phyloP scores from a whole-genome alignment of 2,329 filamentous ascomycete species.

The Alternaria metachromatica region DNA sequence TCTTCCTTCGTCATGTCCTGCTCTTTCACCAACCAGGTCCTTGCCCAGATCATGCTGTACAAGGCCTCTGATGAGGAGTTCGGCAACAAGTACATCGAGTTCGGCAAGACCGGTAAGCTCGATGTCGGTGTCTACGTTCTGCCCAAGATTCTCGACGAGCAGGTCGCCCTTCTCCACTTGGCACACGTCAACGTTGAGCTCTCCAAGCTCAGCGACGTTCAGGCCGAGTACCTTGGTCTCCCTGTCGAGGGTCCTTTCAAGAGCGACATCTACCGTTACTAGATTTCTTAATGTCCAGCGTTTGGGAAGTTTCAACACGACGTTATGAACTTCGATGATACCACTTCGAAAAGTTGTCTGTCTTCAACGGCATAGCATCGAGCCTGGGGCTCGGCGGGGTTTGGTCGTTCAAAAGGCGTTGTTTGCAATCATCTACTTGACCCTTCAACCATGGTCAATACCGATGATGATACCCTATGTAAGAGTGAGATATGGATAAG shows the following conservation, averaged over 20 bases:
- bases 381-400: slow-evolving; percentile 38
- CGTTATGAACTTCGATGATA: slow-evolving; percentile 66
- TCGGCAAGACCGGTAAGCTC: slow-evolving; percentile 90
- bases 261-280: slow-evolving; percentile 77
- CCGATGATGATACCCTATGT: slow-evolving; percentile 40
- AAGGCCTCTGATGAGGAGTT: slow-evolving; percentile 89
- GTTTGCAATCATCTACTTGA: slow-evolving; percentile 46
- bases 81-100: slow-evolving; percentile 94
- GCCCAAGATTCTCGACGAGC: slow-evolving; percentile 98
- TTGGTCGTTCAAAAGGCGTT: slow-evolving; percentile 47
- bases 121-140: slow-evolving; percentile 92
- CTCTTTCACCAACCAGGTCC: slow-evolving; percentile 99
- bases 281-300: slow-evolving; percentile 41
- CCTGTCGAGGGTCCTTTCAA: slow-evolving; percentile 91
- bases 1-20: slow-evolving; percentile 99
- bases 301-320: slow-evolving; percentile 60
- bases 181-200: slow-evolving; percentile 94
- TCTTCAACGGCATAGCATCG: slow-evolving; percentile 67
- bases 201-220: slow-evolving; percentile 79
- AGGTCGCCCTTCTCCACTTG: slow-evolving; percentile 93
- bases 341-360: slow-evolving; percentile 60
- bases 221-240: slow-evolving; percentile 95
- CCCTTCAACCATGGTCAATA: slow-evolving; percentile 49
- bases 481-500: slow-evolving; percentile 31
- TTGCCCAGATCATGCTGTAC: slow-evolving; percentile 98